A percentile compares a stretch with the other conserved stretches of the same genome.
phyloP scores from a whole-genome alignment of 2,329 filamentous ascomycete species.

The Leptographium galeiforme region DNA sequence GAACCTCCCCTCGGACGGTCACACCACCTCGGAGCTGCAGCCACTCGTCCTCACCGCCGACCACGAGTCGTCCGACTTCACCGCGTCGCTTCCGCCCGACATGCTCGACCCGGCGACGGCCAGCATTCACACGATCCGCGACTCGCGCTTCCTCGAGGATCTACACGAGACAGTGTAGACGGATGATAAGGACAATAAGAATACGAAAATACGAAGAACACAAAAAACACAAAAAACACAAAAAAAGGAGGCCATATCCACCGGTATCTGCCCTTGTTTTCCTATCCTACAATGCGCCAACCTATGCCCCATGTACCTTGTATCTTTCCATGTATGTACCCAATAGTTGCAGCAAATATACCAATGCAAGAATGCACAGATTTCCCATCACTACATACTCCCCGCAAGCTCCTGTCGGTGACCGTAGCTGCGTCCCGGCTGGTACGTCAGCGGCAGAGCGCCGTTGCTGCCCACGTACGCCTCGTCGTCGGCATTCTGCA shows the following conservation, averaged over 20 bases:
- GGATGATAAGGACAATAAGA: not conserved
- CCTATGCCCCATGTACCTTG: too few species aligned
- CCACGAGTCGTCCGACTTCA: not conserved
- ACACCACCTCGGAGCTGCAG: too few species aligned
- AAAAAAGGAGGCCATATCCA: too few species aligned
- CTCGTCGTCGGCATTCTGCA: not conserved
- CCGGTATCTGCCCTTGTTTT: too few species aligned
- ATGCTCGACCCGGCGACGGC: slow-evolving; percentile 14
- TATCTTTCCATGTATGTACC: not conserved
- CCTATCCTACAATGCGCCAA: too few species aligned
- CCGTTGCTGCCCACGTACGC: not conserved
- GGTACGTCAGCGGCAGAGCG: not conserved
- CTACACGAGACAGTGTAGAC: slow-evolving; percentile 16
- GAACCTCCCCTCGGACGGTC: too few species aligned
- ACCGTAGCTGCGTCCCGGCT: slow-evolving; percentile 4
- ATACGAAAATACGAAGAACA: too few species aligned
- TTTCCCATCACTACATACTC: not conserved
- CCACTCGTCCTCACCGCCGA: too few species aligned
- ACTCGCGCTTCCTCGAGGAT: slow-evolving; percentile 38
- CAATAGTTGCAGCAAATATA: not conserved
- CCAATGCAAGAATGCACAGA: not conserved
- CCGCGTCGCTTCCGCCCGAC: slow-evolving; percentile 8
- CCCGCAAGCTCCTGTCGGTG: not conserved
- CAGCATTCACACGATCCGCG: slow-evolving; percentile 26
- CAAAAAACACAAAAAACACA: too few species aligned